Base-by-base conservation (phyloP, 805 yeast species). In the Saccharomycopsis sp. region DNA sequence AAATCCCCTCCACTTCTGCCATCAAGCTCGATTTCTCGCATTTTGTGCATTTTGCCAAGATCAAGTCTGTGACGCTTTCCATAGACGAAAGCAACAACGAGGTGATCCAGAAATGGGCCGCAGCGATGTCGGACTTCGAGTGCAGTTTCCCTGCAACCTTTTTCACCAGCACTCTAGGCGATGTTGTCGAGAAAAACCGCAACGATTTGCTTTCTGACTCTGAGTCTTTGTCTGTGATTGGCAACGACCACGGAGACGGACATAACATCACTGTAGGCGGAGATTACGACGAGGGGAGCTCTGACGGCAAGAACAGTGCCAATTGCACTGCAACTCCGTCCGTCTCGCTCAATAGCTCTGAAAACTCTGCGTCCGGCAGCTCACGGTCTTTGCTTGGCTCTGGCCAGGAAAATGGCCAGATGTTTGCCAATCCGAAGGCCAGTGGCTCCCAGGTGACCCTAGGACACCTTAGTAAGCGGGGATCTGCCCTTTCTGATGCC, bases 51-150 rank as follows among this genome's bases (percentile, higher is more conserved):
- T 54, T 47, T 5, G 23, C 47, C 12, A 56, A 53, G 40, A 54
- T 59, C 24, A 40, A 40, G n/a, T 34, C 57, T 4, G 46, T 29
- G 24, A 57, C 55, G 15, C 34, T 60, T 21, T 55, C 59, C 4
- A 54, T 54, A 1, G 63, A 60, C 15, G 57, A 55, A n/a, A 34
- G 47, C 8, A 51, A 51, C 8, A 55, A 56, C 51, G 59, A 58
- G 18, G 57, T 60, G 24, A 60, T 60, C 23, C 63, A 60, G 24
- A 60, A 60, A 53, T 60, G 63, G 63, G 61, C 57, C 20, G 61
- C 59, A 20, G 63, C 61, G 2, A 40, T 60, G 21, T 58, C 21
- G 51, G 63, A 60, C 48, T 51, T 54, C 18, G 63, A 60, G n/a
- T 58, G 63, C 24, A 24, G 37, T 46, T 56, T 60, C 52, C 63